Base-by-base conservation (phyloP, 495 filamentous ascomycete species). In the Rhizodiscina lignyota region DNA sequence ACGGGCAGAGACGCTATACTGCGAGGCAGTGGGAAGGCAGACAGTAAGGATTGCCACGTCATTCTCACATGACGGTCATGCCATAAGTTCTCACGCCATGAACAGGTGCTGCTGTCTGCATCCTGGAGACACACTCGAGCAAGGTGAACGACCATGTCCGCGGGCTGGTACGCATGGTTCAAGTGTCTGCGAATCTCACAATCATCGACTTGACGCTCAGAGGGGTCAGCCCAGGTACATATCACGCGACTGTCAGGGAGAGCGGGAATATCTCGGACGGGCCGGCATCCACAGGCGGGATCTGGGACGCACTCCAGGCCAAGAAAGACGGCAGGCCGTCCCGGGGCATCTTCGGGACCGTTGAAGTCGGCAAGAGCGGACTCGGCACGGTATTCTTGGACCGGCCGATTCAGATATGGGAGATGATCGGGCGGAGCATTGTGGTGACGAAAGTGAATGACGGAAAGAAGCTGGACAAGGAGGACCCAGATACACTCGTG, bases 1-100 rank as follows among this genome's bases (percentile, higher is more conserved):
- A 94, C 87, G 0, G 89, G 89, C 32, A 71, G 85, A 22, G 83
- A 94, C 67, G 89, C 89, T 30, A 94, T 97, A 50, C 63, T 97
- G 34, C 78, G 89, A 40, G 89, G 89, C 19, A 84, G 79, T 32
- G 89, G 89, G 31, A 66, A 67, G 32, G 72, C 84, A 43, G 74
- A 94, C 51, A 81, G 83, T 87, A 65, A 49, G 79, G 63, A 19
- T 41, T 23, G 32, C 8, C 8, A 27, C 24, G 24, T 27, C n/a
- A n/a, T n/a, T n/a, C n/a, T n/a, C n/a, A n/a, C n/a, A n/a, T n/a
- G n/a, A n/a, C n/a, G n/a, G n/a, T n/a, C n/a, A n/a, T n/a, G n/a
- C n/a, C n/a, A n/a, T n/a, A n/a, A n/a, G n/a, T n/a, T n/a, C n/a
- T n/a, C n/a, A n/a, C n/a, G n/a, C 13, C 11, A 20, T 34, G 33